These are phyloP conservation scores for Malus domestica DNA, from an alignment of 306 rosid genomes.

Conservation along the genomic window DNA sequence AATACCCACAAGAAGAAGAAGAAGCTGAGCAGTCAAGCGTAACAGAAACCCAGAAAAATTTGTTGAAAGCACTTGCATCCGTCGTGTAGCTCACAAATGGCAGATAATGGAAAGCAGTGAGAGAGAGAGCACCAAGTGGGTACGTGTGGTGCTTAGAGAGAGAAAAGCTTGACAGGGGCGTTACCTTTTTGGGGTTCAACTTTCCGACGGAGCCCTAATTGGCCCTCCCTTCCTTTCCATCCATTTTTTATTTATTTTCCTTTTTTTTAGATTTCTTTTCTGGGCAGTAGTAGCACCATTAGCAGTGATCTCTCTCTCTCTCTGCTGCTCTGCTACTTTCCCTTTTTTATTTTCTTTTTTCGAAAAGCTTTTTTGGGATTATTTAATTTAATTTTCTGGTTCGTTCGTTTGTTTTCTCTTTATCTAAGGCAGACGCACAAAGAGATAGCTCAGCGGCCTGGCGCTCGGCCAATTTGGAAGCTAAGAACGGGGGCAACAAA, in stretches of 20 bases:
- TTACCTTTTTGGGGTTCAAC: constrained; percentile 53
- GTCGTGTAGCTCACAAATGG: constrained; percentile 19
- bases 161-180: constrained; percentile 24
- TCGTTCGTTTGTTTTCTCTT: constrained; percentile 19
- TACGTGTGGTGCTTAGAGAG: constrained; percentile 12
- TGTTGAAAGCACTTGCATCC: not conserved
- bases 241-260: not conserved
- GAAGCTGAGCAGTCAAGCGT: not conserved
- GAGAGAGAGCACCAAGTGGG: constrained; percentile 36
- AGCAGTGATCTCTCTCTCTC: not conserved
- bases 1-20: not conserved
- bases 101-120: constrained; percentile 31
- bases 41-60: not conserved
- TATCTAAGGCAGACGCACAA: constrained; percentile 27
- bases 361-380: constrained; percentile 1
- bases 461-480: constrained; percentile 47
- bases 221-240: constrained; percentile 27
- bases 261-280: not conserved
- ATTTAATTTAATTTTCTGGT: not conserved
- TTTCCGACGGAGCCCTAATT: constrained; percentile 70
- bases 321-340: not conserved
- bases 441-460: constrained; percentile 24
- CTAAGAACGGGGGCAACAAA: constrained; percentile 13
- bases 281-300: not conserved
- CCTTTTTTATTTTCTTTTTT: constrained; percentile 1